Evolutionary conservation across 2,329 filamentous ascomycete species (phyloP).

Genomic region (Fusarium succisae): DNA sequence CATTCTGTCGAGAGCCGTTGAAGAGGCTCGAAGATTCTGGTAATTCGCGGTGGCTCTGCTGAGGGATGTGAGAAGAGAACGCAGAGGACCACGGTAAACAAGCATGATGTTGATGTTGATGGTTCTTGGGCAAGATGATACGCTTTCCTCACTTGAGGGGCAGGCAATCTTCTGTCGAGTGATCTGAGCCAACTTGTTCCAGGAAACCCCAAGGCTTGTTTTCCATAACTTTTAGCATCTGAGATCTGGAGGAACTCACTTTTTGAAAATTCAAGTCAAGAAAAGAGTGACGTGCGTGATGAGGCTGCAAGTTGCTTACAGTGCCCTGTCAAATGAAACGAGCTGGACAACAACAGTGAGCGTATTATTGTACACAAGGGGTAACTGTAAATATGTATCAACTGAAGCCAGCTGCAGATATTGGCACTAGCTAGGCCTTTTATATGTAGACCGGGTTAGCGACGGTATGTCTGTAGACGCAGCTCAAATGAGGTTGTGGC

Average conservation of each 20-base stretch:
- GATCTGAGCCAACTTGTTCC: background rate
- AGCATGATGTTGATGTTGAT: background rate
- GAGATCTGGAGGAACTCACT: background rate
- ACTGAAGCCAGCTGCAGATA: background rate
- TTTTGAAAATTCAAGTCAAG: background rate
- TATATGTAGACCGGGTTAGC: constrained; percentile 8
- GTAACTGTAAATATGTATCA: background rate
- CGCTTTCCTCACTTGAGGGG: constrained; percentile 1
- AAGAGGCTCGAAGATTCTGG: background rate
- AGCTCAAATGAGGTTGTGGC: constrained; percentile 17
- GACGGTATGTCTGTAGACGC: constrained; percentile 1
- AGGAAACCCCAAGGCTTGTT: background rate
- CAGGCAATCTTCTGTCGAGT: background rate
- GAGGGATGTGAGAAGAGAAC: constrained; percentile 19
- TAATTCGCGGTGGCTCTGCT: background rate
- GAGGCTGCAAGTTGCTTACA: background rate
- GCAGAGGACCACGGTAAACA: background rate
- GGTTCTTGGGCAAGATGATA: background rate
- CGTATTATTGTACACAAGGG: background rate
- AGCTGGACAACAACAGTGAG: background rate
- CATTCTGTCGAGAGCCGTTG: constrained; percentile 34
- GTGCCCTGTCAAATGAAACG: background rate
- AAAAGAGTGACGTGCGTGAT: background rate
- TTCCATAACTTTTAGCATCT: background rate
- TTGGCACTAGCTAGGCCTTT: background rate